Evolutionary conservation across 176 grass and related monocot species (phyloP).

Genomic region (Oryza coarctata): DNA sequence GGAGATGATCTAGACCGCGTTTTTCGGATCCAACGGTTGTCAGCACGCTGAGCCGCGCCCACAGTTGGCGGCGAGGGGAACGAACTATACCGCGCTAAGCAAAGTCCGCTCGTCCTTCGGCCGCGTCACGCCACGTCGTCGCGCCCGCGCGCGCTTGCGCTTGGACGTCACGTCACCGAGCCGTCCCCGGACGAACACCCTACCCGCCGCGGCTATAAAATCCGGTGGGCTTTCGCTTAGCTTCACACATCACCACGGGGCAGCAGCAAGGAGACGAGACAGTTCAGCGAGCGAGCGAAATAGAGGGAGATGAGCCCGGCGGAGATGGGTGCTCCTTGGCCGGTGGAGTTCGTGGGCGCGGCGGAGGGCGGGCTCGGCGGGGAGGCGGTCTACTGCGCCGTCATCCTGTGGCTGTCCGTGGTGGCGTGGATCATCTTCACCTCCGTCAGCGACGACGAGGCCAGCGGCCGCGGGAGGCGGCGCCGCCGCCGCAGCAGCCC

Average conservation of each 20-base stretch:
- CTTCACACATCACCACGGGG: neutral
- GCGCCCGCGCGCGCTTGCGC: neutral
- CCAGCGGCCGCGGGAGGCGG: constrained; percentile 7
- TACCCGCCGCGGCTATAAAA: constrained; percentile 25
- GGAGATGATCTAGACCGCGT: neutral
- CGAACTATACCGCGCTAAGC: constrained; percentile 34
- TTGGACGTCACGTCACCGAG: constrained; percentile 3
- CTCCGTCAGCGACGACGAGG: constrained; percentile 37
- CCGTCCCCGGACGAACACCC: neutral
- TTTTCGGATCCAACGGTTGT: neutral
- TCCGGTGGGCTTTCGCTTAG: neutral
- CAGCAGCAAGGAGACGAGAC: too few species aligned
- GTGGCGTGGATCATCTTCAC: constrained; percentile 87
- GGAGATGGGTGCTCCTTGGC: neutral
- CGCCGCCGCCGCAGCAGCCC: constrained; percentile 32
- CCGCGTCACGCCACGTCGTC: constrained; percentile 22
- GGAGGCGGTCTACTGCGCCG: constrained; percentile 71
- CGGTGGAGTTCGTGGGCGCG: constrained; percentile 42
- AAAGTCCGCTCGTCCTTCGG: constrained; percentile 3
- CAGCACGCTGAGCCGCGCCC: neutral
- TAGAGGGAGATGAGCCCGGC: neutral
- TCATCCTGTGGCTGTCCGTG: constrained; percentile 80
- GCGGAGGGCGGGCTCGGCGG: constrained; percentile 46
- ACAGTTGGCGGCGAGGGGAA: neutral
- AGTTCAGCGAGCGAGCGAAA: neutral